Percentiles rank a stretch among this genome's conserved stretches.
Evolutionary conservation across 2,329 filamentous ascomycete genomes (phyloP).

Genomic region (Onygena corvina): DNA sequence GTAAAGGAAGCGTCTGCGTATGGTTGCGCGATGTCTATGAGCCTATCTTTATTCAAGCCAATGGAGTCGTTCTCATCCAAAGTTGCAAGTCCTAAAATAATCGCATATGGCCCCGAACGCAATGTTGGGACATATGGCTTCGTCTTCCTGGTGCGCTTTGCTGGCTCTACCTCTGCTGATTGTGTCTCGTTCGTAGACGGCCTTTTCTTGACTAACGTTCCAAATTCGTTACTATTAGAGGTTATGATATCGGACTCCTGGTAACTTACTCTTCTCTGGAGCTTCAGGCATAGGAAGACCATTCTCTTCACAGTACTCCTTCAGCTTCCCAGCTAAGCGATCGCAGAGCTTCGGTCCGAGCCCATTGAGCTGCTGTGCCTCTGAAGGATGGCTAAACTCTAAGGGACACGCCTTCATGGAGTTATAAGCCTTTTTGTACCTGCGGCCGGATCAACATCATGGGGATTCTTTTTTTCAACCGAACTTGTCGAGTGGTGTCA

Average conservation of each 20-base stretch:
- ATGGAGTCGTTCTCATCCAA: conserved; percentile 43
- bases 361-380: conserved; percentile 60
- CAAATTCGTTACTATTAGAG: not conserved
- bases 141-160: conserved; percentile 45
- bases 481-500: too few relatives aligned
- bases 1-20: conserved; percentile 64
- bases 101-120: conserved; percentile 62
- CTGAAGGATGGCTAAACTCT: conserved; percentile 57
- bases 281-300: conserved; percentile 55
- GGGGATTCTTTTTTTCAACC: too few relatives aligned
- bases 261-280: conserved; percentile 22
- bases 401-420: conserved; percentile 65
- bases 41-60: conserved; percentile 54
- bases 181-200: conserved; percentile 21
- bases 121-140: conserved; percentile 61
- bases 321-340: conserved; percentile 49
- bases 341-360: conserved; percentile 61
- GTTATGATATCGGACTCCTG: conserved; percentile 12
- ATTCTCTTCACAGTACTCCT: conserved; percentile 51
- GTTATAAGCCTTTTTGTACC: conserved; percentile 63
- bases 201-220: conserved; percentile 23
- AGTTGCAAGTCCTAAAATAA: conserved; percentile 55
- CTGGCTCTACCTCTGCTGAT: conserved; percentile 25
- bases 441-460: conserved; percentile 25
- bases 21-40: conserved; percentile 58